Evolutionary conservation across 108 stramenopile genomes (phyloP), one percentile per base, ranked within the genome.

Genomic region (Skeletonema costatum): DNA sequence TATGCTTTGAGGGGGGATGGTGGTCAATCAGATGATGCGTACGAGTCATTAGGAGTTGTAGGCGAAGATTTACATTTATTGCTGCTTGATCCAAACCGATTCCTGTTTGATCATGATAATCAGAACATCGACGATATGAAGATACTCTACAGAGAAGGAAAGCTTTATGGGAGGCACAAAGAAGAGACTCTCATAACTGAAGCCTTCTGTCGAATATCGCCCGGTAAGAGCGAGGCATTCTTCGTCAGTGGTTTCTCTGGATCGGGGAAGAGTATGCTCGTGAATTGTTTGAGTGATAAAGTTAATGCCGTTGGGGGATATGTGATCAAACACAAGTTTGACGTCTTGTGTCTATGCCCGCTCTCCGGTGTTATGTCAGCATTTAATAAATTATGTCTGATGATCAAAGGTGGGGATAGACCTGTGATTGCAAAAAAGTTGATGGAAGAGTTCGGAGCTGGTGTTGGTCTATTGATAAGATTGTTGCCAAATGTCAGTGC

Each of bases 211-310:
- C 50, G 70, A 48, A 65, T 71, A 25, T 44, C 70, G 3, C 66
- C 14, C 30, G 77, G 77, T 5, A 14, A 66, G 53, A 78, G 64
- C 25, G 77, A 71, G 36, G 77, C 70, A 7, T 46, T 66, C 39
- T 66, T 65, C 39, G 59, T 78, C 44, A 56, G 56, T 13, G 77
- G 77, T 17, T 71, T 38, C 30, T 78, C 77, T 5, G 77, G 77
- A 5, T 71, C 67, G 11, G 77, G 70, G 39, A 78, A 71, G 41
- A 64, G 44, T 10, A 62, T 25, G 30, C 25, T 78, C 10, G 70
- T 66, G 32, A 44, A 78, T 32, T 66, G 63, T 32, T 9, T 74
- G 32, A 73, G 29, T 5, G 68, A 48, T 9, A 36, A 38, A 3
- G 72, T 80, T 8, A 29, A 56, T 25, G 25, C 25, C 25, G 25